Base-by-base conservation (phyloP, 164 flowering plant species). In the Liquidambar formosana region DNA sequence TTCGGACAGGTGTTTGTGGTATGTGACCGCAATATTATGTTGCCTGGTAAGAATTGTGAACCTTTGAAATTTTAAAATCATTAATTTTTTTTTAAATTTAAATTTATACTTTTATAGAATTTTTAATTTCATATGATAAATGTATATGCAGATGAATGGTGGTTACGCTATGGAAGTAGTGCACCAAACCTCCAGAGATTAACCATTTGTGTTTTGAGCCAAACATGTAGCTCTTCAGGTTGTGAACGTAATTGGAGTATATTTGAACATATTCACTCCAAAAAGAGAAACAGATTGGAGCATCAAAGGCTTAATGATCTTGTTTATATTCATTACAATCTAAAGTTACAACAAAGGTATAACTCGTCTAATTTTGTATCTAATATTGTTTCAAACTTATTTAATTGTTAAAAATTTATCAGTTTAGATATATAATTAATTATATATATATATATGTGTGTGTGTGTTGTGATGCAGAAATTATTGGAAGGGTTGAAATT, bases 281-380 rank as follows among this genome's bases (percentile, higher is more conserved):
- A 59, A 26, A 59, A 38, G 13, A 25, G 63, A 38, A 59, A 59
- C 13, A 59, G 44, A n/a, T 59, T 59, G 64, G n/a, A 28, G 13
- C 64, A 61, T 13, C 46, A 28, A 61, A 28, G 64, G 64, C 64
- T 61, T 0, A 61, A 61, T 61, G 64, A 61, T 15, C 64, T 61
- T 61, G 64, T 5, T 61, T n/a, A 33, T 33, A 10, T 61, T 4
- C 46, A 16, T 19, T 61, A 61, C 46, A 61, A 61, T n/a, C 28
- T 61, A 45, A 5, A 18, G 1, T 61, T 61, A 19, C 19, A 33
- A 61, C 21, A 61, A 16, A 61, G 46, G 64, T 61, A 12, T 57
- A 57, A 48, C 4, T 48, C 11, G 15, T 48, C 4, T 48, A 48
- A 48, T 48, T 5, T 3, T 0, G 4, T 48, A 13, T 48, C n/a